Base-by-base conservation (phyloP, 2,329 filamentous ascomycete genomes). In the Cladosporium sp. region DNA sequence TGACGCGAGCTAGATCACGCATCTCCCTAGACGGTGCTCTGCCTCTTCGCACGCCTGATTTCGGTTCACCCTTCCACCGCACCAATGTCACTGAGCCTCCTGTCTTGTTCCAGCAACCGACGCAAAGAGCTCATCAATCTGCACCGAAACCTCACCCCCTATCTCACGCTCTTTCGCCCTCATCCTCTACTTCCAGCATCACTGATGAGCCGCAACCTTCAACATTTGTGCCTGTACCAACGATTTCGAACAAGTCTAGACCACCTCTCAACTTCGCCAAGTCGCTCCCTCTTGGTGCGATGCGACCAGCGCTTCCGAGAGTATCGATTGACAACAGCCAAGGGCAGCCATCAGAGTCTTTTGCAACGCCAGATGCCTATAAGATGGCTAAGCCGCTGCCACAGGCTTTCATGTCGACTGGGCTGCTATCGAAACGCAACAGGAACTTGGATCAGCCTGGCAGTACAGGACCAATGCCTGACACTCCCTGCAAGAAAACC, bases 401-500 rank as follows among this genome's bases (percentile, higher is more conserved):
- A 34, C 88, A 91, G 48, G 93, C 93, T 7, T 97, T 97, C 79
- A 93, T 92, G 83, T 98, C 95, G 1, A 98, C 95, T 0, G 93
- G 94, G 1, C 82, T 99, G 30, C 90, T 99, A 63, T 97, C 95
- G 13, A 99, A 99, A 80, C 91, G 96, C 77, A 96, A 95, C 74
- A 89, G 91, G 65, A 80, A 82, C 76, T 86, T 89, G 0, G 92
- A 97, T 70, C 86, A 92, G 60, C 85, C 77, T 69, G 78, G 77
- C 62, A 78, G 81, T 43, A 85, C 84, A 77, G 88, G 89, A 74
- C 81, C 86, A 32, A 93, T 96, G 83, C 94, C 95, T 0, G 95
- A 98, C 75, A 99, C 95, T 1, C 95, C 95, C 1, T 98, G 95
- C 79, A 99, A 98, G 81, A 93, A 95, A 75, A 89, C 90, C 80